Conservation (phyloP, 257 asterid species). For the Lithospermum erythrorhizon region DNA sequence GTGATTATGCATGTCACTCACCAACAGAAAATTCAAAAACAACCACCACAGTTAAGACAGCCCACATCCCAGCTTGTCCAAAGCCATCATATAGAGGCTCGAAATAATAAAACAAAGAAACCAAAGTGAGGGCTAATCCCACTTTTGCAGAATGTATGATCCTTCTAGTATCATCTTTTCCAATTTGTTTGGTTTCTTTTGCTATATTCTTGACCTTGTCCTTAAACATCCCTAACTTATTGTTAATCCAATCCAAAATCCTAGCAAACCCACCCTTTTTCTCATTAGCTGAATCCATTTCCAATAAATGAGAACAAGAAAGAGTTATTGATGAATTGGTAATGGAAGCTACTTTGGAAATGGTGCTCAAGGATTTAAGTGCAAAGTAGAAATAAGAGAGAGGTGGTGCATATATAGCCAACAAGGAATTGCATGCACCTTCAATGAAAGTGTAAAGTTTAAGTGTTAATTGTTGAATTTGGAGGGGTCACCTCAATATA, state of each 20-base stretch:
- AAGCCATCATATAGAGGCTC: constrained; percentile 24
- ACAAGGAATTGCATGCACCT: no score
- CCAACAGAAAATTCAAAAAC: constrained; percentile 35
- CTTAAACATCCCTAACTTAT: constrained; percentile 5
- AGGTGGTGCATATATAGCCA: no score
- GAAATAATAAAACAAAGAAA: constrained; percentile 26
- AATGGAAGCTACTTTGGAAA: not conserved
- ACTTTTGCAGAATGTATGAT: constrained; percentile 27
- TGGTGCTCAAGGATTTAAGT: not conserved
- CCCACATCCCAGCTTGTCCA: constrained; percentile 34
- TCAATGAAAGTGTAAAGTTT: no score
- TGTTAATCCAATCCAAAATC: not conserved
- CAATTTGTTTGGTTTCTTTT: constrained; percentile 16
- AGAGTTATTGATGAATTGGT: not conserved
- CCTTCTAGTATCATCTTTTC: constrained; percentile 27
- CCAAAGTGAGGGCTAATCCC: constrained; percentile 28
- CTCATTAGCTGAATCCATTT: constrained; percentile 8
- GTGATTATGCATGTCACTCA: not conserved
- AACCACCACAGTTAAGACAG: constrained; percentile 31
- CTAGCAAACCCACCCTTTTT: not conserved
- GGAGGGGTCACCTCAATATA: not conserved
- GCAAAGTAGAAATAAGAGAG: not conserved
- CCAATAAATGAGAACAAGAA: not conserved
- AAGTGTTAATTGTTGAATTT: no score
- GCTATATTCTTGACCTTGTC: not conserved